Base-by-base conservation (phyloP, 1,139 yeast genomes). In the Candida sanyaensis region DNA sequence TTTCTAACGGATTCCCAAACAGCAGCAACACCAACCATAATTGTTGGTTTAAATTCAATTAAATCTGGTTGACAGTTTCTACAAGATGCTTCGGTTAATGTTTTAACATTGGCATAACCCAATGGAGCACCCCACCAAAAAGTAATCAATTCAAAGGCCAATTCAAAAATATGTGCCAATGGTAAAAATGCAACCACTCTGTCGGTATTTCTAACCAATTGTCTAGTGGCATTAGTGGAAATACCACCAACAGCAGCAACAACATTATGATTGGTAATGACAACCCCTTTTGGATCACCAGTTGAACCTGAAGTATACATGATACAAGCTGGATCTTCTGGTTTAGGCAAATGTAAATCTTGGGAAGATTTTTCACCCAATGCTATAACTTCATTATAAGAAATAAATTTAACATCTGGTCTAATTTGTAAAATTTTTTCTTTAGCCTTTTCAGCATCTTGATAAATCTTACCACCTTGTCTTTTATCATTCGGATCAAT, bases 281-380 rank as follows among this genome's bases (percentile, higher is more conserved):
- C 91, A 39, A 93, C 99, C 70, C 99, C 99, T 76, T 93, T 93
- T 61, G 99, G 99, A 54, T 85, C 84, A 60, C 99, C 99, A 13
- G 99, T 92, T 13, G 98, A 91, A 45, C 99, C 99, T 0, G 98
- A 92, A 26, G 99, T 93, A 77, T 93, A 93, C 98, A 95, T 93
- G 65, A 93, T 90, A 75, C 97, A 89, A 38, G 93, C 83, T 48
- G 86, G 64, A 61, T 90, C 96, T n/a, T 82, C 82, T 9, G 95
- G 81, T 53, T 73, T 77, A 47, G 96, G 90, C 12, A 78, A 78
- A 53, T 64, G 63, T 12, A 78, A 45, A 53, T 66, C 66, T 41
- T 71, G 60, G 30, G 56, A 73, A 21, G 78, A 66, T 34, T 69
- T 69, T 55, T 74, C 65, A 56, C 99, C 99, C 46, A 84, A 68